These are phyloP conservation scores for Heterobasidion annosum DNA, from an alignment of 1,284 basidiomycete species.

Conservation along the genomic window DNA sequence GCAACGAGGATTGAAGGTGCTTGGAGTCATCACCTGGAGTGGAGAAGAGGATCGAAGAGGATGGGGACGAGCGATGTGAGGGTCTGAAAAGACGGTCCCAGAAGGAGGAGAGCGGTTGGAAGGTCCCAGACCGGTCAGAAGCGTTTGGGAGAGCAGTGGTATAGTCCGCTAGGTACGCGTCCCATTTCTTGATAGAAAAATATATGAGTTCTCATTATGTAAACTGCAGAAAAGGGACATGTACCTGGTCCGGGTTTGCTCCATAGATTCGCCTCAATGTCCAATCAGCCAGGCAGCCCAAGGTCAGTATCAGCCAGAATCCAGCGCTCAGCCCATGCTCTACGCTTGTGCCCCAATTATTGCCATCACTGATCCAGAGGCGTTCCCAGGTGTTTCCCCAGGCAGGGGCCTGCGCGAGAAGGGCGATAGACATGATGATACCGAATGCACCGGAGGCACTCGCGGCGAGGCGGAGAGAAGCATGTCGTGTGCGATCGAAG, in stretches of 20 bases:
- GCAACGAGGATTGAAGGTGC: slow-evolving; percentile 1
- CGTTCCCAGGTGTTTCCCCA: slow-evolving; percentile 60
- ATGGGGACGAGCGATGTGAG: neutral
- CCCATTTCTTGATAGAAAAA: slow-evolving; percentile 46
- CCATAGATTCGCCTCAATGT: slow-evolving; percentile 43
- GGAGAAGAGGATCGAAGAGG: neutral
- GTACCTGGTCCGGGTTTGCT: slow-evolving; percentile 60
- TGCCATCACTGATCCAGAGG: slow-evolving; percentile 38
- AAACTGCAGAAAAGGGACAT: slow-evolving; percentile 6
- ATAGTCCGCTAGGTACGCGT: slow-evolving; percentile 54
- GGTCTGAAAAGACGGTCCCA: slow-evolving; percentile 39
- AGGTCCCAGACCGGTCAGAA: slow-evolving; percentile 29
- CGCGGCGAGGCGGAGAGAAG: slow-evolving; percentile 37
- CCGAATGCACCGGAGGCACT: slow-evolving; percentile 52
- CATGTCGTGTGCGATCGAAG: slow-evolving; percentile 33
- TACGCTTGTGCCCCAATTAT: slow-evolving; percentile 39
- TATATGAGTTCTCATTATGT: neutral
- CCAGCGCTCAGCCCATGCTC: slow-evolving; percentile 53
- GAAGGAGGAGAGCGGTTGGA: slow-evolving; percentile 35
- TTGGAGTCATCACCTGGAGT: slow-evolving; percentile 6
- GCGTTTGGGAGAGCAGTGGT: slow-evolving; percentile 34
- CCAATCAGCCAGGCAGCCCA: slow-evolving; percentile 45
- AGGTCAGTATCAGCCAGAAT: slow-evolving; percentile 40
- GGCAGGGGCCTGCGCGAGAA: slow-evolving; percentile 37
- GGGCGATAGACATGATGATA: slow-evolving; percentile 39